Conservation (phyloP, 2,329 filamentous ascomycete genomes). For the Reticulascus tulasneorum region DNA sequence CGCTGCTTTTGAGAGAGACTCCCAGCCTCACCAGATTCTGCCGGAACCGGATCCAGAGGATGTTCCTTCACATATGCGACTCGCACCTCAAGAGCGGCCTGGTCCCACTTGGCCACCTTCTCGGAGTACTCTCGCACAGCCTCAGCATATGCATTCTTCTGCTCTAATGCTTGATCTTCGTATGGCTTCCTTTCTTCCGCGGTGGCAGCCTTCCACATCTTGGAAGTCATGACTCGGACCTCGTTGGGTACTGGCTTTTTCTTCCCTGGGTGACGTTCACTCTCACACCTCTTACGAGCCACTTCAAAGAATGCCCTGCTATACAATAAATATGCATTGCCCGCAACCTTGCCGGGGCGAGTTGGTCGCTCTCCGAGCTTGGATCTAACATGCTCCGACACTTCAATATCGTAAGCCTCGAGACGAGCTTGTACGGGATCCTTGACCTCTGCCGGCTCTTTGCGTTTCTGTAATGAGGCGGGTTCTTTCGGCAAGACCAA, state of each 20-base stretch:
- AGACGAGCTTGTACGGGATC: constrained; percentile 49
- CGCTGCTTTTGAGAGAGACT: constrained; percentile 25
- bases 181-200: constrained; percentile 73
- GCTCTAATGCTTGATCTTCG: constrained; percentile 66
- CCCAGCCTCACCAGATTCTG: constrained; percentile 19
- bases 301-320: constrained; percentile 73
- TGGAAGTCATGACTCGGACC: constrained; percentile 78
- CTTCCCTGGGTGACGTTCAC: constrained; percentile 57
- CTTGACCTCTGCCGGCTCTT: constrained; percentile 37
- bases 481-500: constrained; percentile 66
- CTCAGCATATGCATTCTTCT: constrained; percentile 62
- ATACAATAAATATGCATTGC: constrained; percentile 86
- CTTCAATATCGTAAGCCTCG: constrained; percentile 53
- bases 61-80: constrained; percentile 50
- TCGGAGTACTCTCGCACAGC: constrained; percentile 57
- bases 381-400: constrained; percentile 47
- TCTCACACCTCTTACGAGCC: constrained; percentile 57
- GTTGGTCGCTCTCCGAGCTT: constrained; percentile 71
- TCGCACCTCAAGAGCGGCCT: constrained; percentile 53
- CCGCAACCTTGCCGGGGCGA: constrained; percentile 67
- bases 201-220: constrained; percentile 81
- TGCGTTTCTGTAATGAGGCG: constrained; percentile 52
- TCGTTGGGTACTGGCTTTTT: constrained; percentile 70
- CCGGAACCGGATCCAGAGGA: constrained; percentile 36
- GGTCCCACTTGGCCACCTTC: constrained; percentile 68